A percentile compares a stretch with the other conserved stretches of the same genome.
Evolutionary conservation across 306 rosid genomes (phyloP).

Genomic region (Quercus suber): DNA sequence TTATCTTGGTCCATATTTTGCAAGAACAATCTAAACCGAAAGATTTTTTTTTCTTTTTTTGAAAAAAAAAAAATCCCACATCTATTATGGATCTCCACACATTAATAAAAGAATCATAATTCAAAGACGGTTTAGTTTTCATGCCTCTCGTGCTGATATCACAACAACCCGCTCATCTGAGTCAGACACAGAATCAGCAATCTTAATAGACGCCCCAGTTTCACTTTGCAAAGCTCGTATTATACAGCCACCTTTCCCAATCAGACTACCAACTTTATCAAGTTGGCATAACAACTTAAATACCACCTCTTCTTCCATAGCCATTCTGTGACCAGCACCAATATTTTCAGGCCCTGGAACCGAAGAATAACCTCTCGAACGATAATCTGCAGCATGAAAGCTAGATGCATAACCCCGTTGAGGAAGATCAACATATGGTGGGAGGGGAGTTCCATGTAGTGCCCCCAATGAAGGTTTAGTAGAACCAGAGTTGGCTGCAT

Average conservation of each 20-base stretch:
- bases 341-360: constrained; percentile 52
- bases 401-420: constrained; percentile 43
- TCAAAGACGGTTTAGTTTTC: constrained; percentile 23
- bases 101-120: constrained; percentile 9
- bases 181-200: constrained; percentile 67
- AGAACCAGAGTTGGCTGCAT: constrained; percentile 41
- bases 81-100: background rate
- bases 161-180: constrained; percentile 75
- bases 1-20: background rate
- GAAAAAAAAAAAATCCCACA: background rate
- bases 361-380: constrained; percentile 55
- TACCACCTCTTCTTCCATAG: constrained; percentile 77
- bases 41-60: no score
- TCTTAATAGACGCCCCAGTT: constrained; percentile 84
- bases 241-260: constrained; percentile 85
- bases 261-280: constrained; percentile 87
- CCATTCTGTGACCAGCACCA: constrained; percentile 52
- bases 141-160: constrained; percentile 84
- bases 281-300: constrained; percentile 74
- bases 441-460: constrained; percentile 32
- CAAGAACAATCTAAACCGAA: background rate
- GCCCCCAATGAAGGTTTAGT: constrained; percentile 39
- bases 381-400: constrained; percentile 46
- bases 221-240: constrained; percentile 75
- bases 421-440: constrained; percentile 46